These are phyloP conservation scores for Colletotrichum zoysiae DNA, from an alignment of 2,329 filamentous ascomycete species.

Conservation along the genomic window DNA sequence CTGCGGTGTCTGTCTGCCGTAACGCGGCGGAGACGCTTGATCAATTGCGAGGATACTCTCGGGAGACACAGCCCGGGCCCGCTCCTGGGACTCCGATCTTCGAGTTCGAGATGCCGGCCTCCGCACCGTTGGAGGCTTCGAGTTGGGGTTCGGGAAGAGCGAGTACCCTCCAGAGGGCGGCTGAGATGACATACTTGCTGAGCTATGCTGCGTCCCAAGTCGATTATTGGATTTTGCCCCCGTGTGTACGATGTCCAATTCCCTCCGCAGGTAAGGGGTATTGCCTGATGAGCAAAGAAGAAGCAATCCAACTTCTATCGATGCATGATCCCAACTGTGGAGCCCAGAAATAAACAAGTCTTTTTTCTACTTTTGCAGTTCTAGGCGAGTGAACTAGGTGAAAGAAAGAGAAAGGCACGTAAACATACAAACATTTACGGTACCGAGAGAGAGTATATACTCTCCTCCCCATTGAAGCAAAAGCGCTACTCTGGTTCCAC, in stretches of 20 bases:
- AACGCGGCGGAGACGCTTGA: slow-evolving; percentile 49
- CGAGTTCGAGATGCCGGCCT: slow-evolving; percentile 57
- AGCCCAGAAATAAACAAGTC: slow-evolving; percentile 24
- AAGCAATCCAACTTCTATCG: slow-evolving; percentile 32
- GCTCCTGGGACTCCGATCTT: slow-evolving; percentile 54
- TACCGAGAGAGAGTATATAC: slow-evolving; percentile 42
- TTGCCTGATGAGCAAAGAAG: slow-evolving; percentile 30
- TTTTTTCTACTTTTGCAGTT: slow-evolving; percentile 22
- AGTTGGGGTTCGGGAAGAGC: slow-evolving; percentile 66
- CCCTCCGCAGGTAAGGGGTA: slow-evolving; percentile 22
- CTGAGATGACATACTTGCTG: slow-evolving; percentile 55
- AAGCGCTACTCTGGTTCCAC: slow-evolving; percentile 14
- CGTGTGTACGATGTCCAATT: not conserved
- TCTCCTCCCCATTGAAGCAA: slow-evolving; percentile 14
- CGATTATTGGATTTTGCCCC: slow-evolving; percentile 14
- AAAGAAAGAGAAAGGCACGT: slow-evolving; percentile 16
- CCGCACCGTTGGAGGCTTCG: slow-evolving; percentile 56
- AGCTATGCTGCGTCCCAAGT: slow-evolving; percentile 25
- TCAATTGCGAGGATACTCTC: slow-evolving; percentile 44
- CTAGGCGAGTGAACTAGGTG: slow-evolving; percentile 19
- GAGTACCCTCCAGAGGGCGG: slow-evolving; percentile 64
- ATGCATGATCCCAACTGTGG: slow-evolving; percentile 37
- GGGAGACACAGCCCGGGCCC: slow-evolving; percentile 52
- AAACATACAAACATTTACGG: slow-evolving; percentile 22
- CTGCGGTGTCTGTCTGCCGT: slow-evolving; percentile 51